Percentiles rank a stretch among this genome's conserved stretches.
phyloP scores from a whole-genome alignment of 768 basidiomycete genomes.

The Leccinum imitatum region DNA sequence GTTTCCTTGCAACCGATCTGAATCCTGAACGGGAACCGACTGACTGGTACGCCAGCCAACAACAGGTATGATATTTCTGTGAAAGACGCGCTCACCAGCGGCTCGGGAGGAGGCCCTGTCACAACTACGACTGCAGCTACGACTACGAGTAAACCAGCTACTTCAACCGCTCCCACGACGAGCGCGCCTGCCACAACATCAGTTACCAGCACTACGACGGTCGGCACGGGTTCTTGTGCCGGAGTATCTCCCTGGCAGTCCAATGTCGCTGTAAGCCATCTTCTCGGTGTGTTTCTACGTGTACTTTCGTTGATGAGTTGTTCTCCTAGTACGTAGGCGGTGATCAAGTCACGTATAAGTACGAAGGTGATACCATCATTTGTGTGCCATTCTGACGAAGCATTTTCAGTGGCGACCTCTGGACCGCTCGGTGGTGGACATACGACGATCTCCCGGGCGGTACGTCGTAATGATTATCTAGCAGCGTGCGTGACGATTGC shows the following conservation, averaged over 20 bases:
- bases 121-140: not conserved
- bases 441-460: constrained; percentile 39
- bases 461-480: constrained; percentile 9
- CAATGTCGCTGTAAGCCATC: constrained; percentile 36
- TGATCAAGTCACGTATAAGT: constrained; percentile 44
- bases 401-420: constrained; percentile 42
- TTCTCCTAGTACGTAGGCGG: constrained; percentile 44
- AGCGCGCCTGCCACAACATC: constrained; percentile 7
- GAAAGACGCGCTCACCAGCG: constrained; percentile 54
- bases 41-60: constrained; percentile 41
- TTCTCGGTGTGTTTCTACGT: not conserved
- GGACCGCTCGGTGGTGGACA: constrained; percentile 52
- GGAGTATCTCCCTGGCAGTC: constrained; percentile 45
- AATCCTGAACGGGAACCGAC: not conserved
- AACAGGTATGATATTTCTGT: constrained; percentile 57
- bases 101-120: constrained; percentile 26
- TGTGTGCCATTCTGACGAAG: not conserved
- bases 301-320: not conserved
- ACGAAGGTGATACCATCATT: constrained; percentile 6
- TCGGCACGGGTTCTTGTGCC: constrained; percentile 35
- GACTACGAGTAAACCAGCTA: constrained; percentile 23
- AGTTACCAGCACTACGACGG: constrained; percentile 7
- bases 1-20: not conserved
- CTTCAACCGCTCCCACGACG: constrained; percentile 24
- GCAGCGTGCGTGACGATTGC: too few species aligned